phyloP scores from a whole-genome alignment of 805 yeast genomes.

The Sungouiella blattae region DNA sequence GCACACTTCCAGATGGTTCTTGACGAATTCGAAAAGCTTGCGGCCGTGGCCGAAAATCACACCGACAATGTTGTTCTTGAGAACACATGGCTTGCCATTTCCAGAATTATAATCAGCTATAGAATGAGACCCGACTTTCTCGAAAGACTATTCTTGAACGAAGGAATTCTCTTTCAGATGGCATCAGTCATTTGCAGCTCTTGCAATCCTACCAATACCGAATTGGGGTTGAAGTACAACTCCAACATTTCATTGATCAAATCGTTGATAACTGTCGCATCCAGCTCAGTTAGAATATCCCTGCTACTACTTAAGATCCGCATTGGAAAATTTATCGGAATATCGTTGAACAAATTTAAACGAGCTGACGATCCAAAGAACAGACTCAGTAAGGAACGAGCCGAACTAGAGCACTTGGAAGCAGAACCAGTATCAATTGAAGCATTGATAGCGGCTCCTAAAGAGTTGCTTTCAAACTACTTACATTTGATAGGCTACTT shows the following conservation, averaged over 20 bases:
- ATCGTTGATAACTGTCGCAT: conserved; percentile 43
- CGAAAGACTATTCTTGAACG: conserved; percentile 36
- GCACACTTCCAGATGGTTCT: conserved; percentile 46
- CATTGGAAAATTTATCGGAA: conserved; percentile 44
- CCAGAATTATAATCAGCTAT: conserved; percentile 54
- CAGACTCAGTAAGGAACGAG: too few species aligned
- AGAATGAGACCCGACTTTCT: conserved; percentile 39
- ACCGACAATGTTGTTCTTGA: conserved; percentile 61
- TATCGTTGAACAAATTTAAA: conserved; percentile 51
- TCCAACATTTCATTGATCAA: conserved; percentile 27
- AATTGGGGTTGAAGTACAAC: conserved; percentile 7
- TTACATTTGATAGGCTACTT: conserved; percentile 54
- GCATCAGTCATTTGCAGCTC: conserved; percentile 9
- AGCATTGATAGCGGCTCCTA: conserved; percentile 69
- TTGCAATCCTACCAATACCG: conserved; percentile 12
- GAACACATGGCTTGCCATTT: conserved; percentile 60
- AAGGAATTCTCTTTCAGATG: conserved; percentile 7
- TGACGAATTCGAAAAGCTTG: conserved; percentile 57
- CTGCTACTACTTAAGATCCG: conserved; percentile 44
- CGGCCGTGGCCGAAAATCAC: conserved; percentile 51
- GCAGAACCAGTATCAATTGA: conserved; percentile 48
- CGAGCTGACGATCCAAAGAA: conserved; percentile 18
- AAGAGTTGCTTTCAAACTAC: conserved; percentile 54
- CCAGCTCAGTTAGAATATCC: conserved; percentile 42
- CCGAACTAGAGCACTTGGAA: not conserved